phyloP scores from a whole-genome alignment of 176 grass and related monocot genomes.

The Oryza longistaminata region DNA sequence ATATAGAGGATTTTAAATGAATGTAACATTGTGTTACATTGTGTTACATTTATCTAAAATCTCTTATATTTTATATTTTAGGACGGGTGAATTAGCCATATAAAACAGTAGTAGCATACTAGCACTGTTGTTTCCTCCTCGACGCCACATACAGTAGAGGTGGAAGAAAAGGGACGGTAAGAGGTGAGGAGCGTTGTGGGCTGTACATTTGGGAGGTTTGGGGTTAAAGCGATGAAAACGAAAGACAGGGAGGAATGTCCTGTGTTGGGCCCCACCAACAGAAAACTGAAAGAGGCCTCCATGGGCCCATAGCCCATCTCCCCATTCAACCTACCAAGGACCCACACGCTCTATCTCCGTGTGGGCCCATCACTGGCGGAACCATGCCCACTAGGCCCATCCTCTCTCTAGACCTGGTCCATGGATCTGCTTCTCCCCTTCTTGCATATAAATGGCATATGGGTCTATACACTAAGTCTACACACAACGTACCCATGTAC shows the following conservation, averaged over 20 bases:
- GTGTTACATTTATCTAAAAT: too few species aligned
- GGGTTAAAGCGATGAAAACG: not conserved
- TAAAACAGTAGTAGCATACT: too few species aligned
- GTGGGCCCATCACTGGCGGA: not conserved
- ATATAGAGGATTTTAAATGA: too few species aligned
- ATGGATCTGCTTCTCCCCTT: not conserved
- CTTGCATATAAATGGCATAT: not conserved
- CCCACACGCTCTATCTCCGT: not conserved
- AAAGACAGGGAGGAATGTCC: slow-evolving; percentile 5
- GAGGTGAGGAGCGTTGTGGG: too few species aligned
- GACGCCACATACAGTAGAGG: too few species aligned
- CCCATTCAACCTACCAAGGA: not conserved
- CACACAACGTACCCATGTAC: not conserved
- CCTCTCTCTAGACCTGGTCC: not conserved
- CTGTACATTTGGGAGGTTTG: too few species aligned
- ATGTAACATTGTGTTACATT: too few species aligned
- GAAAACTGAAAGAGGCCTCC: not conserved
- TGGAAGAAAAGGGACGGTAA: too few species aligned
- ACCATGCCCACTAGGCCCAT: not conserved
- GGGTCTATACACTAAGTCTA: slow-evolving; percentile 23
- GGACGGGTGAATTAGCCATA: too few species aligned
- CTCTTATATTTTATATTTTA: too few species aligned
- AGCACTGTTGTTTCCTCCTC: too few species aligned
- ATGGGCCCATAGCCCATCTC: not conserved
- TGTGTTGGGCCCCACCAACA: slow-evolving; percentile 11